These are phyloP conservation scores for Eucommia ulmoides DNA, from an alignment of 257 asterid species.

Conservation along the genomic window DNA sequence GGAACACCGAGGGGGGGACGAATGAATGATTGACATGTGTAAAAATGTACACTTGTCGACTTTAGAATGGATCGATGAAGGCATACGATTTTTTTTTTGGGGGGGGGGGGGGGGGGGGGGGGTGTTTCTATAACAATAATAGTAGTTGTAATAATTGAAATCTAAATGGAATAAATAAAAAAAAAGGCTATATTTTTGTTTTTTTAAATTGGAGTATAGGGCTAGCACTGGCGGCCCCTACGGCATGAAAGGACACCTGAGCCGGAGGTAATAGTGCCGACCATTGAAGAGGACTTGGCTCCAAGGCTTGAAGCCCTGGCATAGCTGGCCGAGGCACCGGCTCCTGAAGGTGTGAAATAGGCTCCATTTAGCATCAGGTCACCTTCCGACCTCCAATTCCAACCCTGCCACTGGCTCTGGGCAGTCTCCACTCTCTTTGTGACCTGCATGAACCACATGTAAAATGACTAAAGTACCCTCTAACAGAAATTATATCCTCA, in stretches of 20 bases:
- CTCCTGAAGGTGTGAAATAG: slow-evolving; percentile 83
- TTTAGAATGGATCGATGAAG: no score
- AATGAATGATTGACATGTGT: slow-evolving; percentile 37
- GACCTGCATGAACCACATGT: slow-evolving; percentile 36
- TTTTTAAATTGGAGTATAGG: no score
- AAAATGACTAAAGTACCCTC: no score
- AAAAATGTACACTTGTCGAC: slow-evolving; percentile 72
- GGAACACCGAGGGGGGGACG: slow-evolving; percentile 12
- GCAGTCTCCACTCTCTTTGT: slow-evolving; percentile 80
- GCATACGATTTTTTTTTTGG: no score
- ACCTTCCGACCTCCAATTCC: slow-evolving; percentile 98
- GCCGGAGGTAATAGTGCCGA: slow-evolving; percentile 55
- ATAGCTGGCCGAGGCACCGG: slow-evolving; percentile 87
- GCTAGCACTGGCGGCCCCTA: slow-evolving; percentile 61
- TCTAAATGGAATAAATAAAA: no score
- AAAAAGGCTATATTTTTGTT: no score
- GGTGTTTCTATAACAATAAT: no score
- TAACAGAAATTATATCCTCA: no score
- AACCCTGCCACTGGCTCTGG: slow-evolving; percentile 53
- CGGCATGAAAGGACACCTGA: slow-evolving; percentile 78
- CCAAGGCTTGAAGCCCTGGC: slow-evolving; percentile 97
- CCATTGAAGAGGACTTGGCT: slow-evolving; percentile 87
- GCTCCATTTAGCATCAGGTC: slow-evolving; percentile 92
- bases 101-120: neutral
- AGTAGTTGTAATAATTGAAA: no score